Conservation (phyloP, 2,329 filamentous ascomycete species). For the Exophiala viscosa region DNA sequence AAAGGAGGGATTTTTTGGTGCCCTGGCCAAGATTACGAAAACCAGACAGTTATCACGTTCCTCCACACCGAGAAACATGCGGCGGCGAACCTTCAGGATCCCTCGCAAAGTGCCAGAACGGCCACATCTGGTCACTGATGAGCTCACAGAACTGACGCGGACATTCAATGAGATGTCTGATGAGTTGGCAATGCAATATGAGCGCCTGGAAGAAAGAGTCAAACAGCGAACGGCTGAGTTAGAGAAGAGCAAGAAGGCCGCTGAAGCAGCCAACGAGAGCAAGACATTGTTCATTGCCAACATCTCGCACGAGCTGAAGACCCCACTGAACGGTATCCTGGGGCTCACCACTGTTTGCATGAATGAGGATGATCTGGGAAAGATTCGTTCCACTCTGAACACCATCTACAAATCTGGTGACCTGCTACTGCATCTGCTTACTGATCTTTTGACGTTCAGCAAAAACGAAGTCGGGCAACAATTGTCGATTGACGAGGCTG, state of each 20-base stretch:
- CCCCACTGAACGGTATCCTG: conserved; percentile 89
- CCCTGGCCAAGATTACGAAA: conserved; percentile 17
- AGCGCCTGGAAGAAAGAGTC: conserved; percentile 78
- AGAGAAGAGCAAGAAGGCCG: conserved; percentile 84
- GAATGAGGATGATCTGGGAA: conserved; percentile 76
- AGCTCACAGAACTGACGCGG: conserved; percentile 73
- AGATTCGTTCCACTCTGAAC: conserved; percentile 77
- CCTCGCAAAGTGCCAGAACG: conserved; percentile 75
- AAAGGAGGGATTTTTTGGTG: conserved; percentile 29
- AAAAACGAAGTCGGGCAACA: conserved; percentile 92
- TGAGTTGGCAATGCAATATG: conserved; percentile 82
- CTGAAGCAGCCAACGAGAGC: conserved; percentile 91
- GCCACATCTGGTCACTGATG: conserved; percentile 74
- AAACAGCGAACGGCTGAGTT: conserved; percentile 77
- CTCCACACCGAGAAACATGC: conserved; percentile 23
- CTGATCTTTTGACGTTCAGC: conserved; percentile 86
- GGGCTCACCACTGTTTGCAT: conserved; percentile 92
- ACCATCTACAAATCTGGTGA: conserved; percentile 88
- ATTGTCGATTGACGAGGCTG: conserved; percentile 74
- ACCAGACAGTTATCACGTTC: conserved; percentile 11
- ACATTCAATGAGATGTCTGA: conserved; percentile 96
- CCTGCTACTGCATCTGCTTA: conserved; percentile 76
- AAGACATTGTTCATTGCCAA: conserved; percentile 98
- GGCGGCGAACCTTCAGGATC: conserved; percentile 63
- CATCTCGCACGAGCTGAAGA: conserved; percentile 83